Evolutionary conservation across 495 filamentous ascomycete genomes (phyloP), one percentile per base, ranked within the genome.

Genomic region (Lasiosphaeria hispida): DNA sequence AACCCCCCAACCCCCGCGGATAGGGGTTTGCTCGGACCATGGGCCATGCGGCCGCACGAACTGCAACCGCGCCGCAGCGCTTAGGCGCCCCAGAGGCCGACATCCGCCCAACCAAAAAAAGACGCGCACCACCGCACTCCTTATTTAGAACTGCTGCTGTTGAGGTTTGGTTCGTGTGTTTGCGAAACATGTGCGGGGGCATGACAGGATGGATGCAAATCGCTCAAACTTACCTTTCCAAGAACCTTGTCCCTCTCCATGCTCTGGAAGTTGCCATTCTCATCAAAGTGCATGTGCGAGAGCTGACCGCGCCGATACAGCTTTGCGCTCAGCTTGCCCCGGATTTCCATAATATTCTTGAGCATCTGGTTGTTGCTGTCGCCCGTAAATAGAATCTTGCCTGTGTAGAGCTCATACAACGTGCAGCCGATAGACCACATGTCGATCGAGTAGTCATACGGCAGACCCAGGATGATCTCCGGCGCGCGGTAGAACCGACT

Each of bases 321-420:
- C 74, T 96, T 96, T 39, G 85, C 84, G 56, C 87, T 90, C 66
- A 96, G 87, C 71, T 92, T 96, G 71, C 95, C 94, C 40, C 95
- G 87, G 63, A 92, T 93, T 68, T 97, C 95, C 87, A 96, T 94
- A 64, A 98, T 94, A 11, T 89, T 87, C 54, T 88, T 86, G 11
- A 98, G 82, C 94, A 97, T 97, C 70, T 96, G 91, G 68, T 98
- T 97, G 78, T 98, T 98, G 75, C 89, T 92, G 54, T 88, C 85
- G 44, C 95, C 94, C 2, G 87, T 90, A 75, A 98, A 98, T 41
- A 98, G 80, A 58, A 98, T 97, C 72, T 96, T 96, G 57, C 95
- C 93, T 0, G 95, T 97, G 78, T 92, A 97, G 33, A 98, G 79
- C 72, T 98, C 94, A 72, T 93, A 98, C 23, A 98, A 77, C 18